Evolutionary conservation across 768 basidiomycete genomes (phyloP).

Genomic region (Kwoniella heveanensis): DNA sequence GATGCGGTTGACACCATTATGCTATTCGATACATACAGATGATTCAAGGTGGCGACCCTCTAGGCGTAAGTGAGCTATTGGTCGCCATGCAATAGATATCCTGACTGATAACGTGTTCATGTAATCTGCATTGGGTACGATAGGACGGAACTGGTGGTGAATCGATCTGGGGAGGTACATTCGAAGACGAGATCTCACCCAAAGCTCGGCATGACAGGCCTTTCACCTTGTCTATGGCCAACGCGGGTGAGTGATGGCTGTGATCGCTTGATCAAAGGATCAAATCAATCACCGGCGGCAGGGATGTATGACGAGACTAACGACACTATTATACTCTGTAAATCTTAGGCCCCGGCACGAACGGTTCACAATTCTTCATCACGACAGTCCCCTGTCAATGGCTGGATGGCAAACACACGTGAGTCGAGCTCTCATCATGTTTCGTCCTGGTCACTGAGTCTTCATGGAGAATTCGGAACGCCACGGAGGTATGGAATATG

Average conservation of each 20-base stretch:
- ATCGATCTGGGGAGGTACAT: constrained; percentile 92
- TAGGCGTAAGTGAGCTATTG: constrained; percentile 59
- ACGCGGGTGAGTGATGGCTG: constrained; percentile 41
- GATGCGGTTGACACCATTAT: constrained; percentile 4
- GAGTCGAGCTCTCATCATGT: constrained; percentile 23
- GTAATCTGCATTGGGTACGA: constrained; percentile 2
- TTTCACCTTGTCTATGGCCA: constrained; percentile 86
- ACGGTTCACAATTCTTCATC: constrained; percentile 98
- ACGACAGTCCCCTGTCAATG: constrained; percentile 92
- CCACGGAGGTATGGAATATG: background rate
- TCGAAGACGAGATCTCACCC: constrained; percentile 91
- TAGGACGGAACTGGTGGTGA: constrained; percentile 93
- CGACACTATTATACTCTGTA: too few relatives aligned
- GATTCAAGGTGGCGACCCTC: constrained; percentile 84
- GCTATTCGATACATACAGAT: constrained; percentile 3
- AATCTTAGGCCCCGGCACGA: constrained; percentile 75
- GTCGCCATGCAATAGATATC: background rate
- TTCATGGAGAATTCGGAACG: too few relatives aligned
- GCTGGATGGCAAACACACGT: constrained; percentile 67
- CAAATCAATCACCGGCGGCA: too few relatives aligned
- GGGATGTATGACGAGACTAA: too few relatives aligned
- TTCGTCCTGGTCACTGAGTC: background rate
- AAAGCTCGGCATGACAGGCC: constrained; percentile 92
- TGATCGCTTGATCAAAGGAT: too few relatives aligned
- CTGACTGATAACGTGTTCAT: too few relatives aligned